These are phyloP conservation scores for Dothistroma septosporum DNA, from an alignment of 2,329 filamentous ascomycete species.

Conservation along the genomic window DNA sequence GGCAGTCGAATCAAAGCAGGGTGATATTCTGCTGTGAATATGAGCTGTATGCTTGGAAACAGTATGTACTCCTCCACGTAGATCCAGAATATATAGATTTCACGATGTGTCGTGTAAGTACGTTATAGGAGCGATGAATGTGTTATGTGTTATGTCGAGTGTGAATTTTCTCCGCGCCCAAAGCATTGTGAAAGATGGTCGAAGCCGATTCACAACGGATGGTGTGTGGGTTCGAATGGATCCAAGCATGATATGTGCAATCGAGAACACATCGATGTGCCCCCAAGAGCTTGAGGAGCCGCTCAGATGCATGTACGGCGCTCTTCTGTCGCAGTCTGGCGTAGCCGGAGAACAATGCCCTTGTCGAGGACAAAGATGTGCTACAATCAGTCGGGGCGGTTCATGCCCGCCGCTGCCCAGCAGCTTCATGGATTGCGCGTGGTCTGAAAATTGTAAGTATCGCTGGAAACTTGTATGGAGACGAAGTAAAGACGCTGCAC, in stretches of 20 bases:
- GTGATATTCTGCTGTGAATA: neutral
- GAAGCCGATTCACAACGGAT: neutral
- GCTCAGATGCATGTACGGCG: no score
- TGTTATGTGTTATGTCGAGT: neutral
- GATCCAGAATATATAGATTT: neutral
- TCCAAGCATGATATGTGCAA: neutral
- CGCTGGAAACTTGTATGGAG: no score
- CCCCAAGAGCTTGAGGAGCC: no score
- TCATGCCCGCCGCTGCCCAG: no score
- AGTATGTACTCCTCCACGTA: neutral
- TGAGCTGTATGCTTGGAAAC: neutral
- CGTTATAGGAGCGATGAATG: neutral
- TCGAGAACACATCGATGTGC: neutral
- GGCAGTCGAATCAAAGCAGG: neutral
- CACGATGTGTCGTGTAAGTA: neutral
- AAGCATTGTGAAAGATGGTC: neutral
- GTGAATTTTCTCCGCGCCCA: neutral
- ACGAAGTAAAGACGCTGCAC: no score
- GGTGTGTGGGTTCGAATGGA: neutral
- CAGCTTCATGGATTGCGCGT: no score
- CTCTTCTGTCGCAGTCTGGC: no score
- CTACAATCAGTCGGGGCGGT: no score
- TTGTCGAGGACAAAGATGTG: no score
- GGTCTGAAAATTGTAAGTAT: no score
- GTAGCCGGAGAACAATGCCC: no score